phyloP scores from a whole-genome alignment of 306 rosid species.

The Casuarina equisetifolia region DNA sequence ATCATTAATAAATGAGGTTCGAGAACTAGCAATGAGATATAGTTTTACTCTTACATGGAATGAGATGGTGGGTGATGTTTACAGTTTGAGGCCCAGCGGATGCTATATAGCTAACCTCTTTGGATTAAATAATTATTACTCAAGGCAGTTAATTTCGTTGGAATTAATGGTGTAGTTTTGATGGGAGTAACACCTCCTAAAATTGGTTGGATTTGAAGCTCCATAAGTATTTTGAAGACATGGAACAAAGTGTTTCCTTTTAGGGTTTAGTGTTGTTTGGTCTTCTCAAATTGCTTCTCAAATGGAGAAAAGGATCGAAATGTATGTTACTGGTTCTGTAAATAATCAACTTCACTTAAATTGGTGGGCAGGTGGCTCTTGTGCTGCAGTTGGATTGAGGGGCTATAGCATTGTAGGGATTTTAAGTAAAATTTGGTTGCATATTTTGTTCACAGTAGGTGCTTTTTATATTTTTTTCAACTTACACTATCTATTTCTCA shows the following conservation, averaged over 20 bases:
- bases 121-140: no score
- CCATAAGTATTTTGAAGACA: not conserved
- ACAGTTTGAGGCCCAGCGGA: no score
- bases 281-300: not conserved
- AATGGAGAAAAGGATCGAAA: not conserved
- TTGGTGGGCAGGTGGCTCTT: slow-evolving; percentile 7
- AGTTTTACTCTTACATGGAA: no score
- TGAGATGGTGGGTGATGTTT: not conserved
- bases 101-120: no score
- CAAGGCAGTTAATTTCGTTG: not conserved
- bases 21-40: no score
- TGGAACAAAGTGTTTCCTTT: not conserved
- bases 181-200: not conserved
- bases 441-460: not conserved
- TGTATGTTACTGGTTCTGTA: not conserved
- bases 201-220: not conserved
- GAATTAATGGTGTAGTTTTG: not conserved
- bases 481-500: not conserved
- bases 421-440: not conserved
- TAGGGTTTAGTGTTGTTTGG: not conserved
- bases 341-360: not conserved
- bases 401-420: not conserved
- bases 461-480: not conserved
- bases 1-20: no score
- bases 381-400: not conserved